Base-by-base conservation (phyloP, 768 basidiomycete genomes). In the Kwoniella dejecticola region DNA sequence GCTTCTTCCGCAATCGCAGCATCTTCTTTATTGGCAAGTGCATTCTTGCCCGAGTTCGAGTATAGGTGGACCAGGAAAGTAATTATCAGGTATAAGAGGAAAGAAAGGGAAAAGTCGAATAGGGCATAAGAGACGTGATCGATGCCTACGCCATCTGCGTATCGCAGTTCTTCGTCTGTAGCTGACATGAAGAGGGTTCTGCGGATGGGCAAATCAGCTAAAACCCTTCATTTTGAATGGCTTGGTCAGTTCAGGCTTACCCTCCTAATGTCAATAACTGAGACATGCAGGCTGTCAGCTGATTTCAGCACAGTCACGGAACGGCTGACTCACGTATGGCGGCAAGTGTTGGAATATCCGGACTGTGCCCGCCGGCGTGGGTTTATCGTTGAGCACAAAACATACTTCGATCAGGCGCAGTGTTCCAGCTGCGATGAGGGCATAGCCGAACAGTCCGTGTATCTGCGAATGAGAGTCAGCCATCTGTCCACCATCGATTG, bases 41-140 rank as follows among this genome's bases (percentile, higher is more conserved):
- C 67, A 46, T 75, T 75, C 24, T 60, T 53, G 15, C 76, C 76
- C 8, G 74, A 72, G 19, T 49, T 61, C 2, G 52, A 55, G 60
- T 88, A 91, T 1, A 91, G 80, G 65, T 87, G 83, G 68, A 91
- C 82, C 52, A 94, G 83, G 71, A 84, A 83, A 24, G 88, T 81
- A 50, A 88, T 85, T 69, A 89, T 83, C 5, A 87, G 82, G 78
- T 94, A 93, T 26, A 93, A 71, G 38, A 89, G 62, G 82, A 94
- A 93, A 0, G 89, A 85, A 46, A 88, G 81, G 70, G 88, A 88
- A 62, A 70, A 73, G 33, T 62, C 87, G 73, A 89, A 88, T 17
- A 93, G 82, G 36, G 89, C 82, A 70, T 94, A 95, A 0, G 92
- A 92, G 60, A 93, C 91, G 70, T 92, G 90, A 75, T 95, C 93